Base-by-base conservation (phyloP, 768 basidiomycete genomes). In the Austroboletus festivus region DNA sequence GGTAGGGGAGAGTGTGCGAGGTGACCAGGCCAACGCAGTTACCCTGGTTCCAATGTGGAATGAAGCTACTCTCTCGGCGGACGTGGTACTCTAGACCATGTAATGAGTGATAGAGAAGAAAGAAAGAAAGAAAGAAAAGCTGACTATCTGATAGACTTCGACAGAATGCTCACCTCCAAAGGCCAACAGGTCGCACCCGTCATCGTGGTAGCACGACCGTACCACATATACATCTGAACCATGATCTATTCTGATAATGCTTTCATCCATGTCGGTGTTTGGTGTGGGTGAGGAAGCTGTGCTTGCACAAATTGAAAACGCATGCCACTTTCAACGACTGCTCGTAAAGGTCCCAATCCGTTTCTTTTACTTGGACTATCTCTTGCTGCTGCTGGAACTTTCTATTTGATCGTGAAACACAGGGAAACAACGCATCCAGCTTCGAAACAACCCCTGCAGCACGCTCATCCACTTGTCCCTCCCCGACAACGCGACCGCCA, bases 11-110 rank as follows among this genome's bases (percentile, higher is more conserved):
- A 80, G 69, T 7, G 86, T 73, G 12, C 74, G 71, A 34, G 86
- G 75, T 3, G 89, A 91, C 84, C 87, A 92, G 3, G 89, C 86
- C 13, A 92, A 64, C 5, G 90, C 79, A 3, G 86, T 89, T 37
- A 87, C 74, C 42, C 80, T 75, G 10, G 76, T 73, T 18, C 89
- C 89, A 37, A 91, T 68, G 67, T 87, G 78, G 58, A 91, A 91
- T 18, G 81, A 81, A 38, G 87, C 87, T 57, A 92, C 56, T 30
- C 69, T 70, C 49, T 70, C 71, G 58, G 68, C 76, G 16, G 72
- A 68, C 0, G 75, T 64, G 56, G 72, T 67, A 57, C 65, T 69
- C 77, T 80, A 59, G 28, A 38, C 46, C 51, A 43, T 39, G 26
- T 39, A 8, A 46, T 55, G 24, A 58, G 53, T 45, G 46, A 46